Base-by-base conservation (phyloP, 306 rosid species). In the Pueraria montana region DNA sequence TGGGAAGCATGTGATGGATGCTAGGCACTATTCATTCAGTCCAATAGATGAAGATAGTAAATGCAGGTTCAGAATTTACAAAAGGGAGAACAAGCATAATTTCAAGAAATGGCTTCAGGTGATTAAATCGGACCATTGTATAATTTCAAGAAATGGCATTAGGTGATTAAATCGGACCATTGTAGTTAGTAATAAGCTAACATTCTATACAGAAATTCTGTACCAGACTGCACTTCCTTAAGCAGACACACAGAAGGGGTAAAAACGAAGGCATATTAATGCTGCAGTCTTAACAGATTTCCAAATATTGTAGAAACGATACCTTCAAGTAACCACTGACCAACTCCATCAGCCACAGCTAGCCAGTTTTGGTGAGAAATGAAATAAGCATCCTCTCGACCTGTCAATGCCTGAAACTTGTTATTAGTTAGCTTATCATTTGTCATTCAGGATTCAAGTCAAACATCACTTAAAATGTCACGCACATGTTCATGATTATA, bases 311-410 rank as follows among this genome's bases (percentile, higher is more conserved):
- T 24, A 70, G 77, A 74, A 43, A 40, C 9, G 30, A 69, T 88
- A 93, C 97, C 97, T 91, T 91, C 92, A 67, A 88, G 80, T 24
- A 97, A 90, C 98, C 98, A 91, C 13, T 83, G 94, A 77, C 90
- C 87, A 71, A 88, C 88, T 82, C 98, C 98, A 80, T 93, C 98
- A 70, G 94, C 97, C 83, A 93, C 92, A 36, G 92, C 94, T 72
- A 91, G 82, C 94, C 94, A 93, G 85, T 79, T 91, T 78, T 80
- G 76, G 83, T n/a, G 63, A 76, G 91, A 78, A 85, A 93, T 79
- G 76, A 90, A 91, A 81, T 87, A 89, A 56, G 93, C 91, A 87
- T 93, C 94, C 84, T 89, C 93, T 82, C 89, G 87, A 78, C 88
- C 91, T 85, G 91, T 79, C 91, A 89, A 83, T 76, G 83, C 94